Conservation (phyloP, 140 eudicot species). For the Bidens hawaiensis region DNA sequence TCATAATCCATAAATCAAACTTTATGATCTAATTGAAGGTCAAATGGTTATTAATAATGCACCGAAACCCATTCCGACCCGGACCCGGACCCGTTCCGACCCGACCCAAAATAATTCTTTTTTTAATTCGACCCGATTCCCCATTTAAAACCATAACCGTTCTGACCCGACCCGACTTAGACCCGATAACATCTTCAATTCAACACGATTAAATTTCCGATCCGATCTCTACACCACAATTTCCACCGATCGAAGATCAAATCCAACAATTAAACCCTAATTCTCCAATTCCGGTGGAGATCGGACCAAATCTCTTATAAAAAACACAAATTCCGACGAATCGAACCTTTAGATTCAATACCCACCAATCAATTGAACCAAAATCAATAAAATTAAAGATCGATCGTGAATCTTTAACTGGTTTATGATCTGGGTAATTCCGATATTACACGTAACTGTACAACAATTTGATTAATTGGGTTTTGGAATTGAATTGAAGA, state of each 20-base stretch:
- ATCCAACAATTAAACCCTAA: constrained; percentile 2
- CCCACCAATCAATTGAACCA: not conserved
- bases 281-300: constrained; percentile 16
- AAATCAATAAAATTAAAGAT: not conserved
- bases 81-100: no score
- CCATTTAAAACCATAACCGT: no score
- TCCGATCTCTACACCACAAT: constrained; percentile 4
- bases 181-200: no score
- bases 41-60: no score
- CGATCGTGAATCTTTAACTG: constrained; percentile 24
- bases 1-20: not conserved
- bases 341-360: not conserved
- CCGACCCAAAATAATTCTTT: no score
- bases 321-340: constrained; percentile 9
- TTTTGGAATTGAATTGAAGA: not conserved
- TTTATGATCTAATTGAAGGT: no score
- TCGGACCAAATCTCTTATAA: constrained; percentile 11
- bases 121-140: no score
- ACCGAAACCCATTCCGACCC: no score
- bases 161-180: no score
- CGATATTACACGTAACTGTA: constrained; percentile 28
- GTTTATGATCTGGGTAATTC: constrained; percentile 7
- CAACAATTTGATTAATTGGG: no score
- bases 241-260: not conserved
- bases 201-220: constrained; percentile 18